Percentiles rank a stretch among this genome's conserved stretches.
Evolutionary conservation across 192 early-diverging fungal genomes (phyloP).

Genomic region (Rhizophagus clarus): DNA sequence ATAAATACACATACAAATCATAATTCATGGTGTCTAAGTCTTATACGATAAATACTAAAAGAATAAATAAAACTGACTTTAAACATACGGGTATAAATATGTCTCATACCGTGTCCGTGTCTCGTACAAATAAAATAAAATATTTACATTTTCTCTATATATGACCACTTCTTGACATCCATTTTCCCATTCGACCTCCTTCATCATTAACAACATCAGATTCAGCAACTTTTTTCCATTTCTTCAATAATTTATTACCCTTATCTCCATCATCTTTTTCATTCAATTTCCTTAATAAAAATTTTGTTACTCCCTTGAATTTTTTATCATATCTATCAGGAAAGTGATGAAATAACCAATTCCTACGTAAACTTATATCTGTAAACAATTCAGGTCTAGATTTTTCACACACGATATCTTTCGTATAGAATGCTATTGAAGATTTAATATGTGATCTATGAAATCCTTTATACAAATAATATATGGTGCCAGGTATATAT

Average conservation of each 20-base stretch:
- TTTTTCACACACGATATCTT: slow-evolving; percentile 44
- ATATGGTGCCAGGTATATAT: slow-evolving; percentile 39
- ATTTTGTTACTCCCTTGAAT: slow-evolving; percentile 35
- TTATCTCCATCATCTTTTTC: background rate
- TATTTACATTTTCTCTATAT: background rate
- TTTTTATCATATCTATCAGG: slow-evolving; percentile 47
- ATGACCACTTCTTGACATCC: slow-evolving; percentile 16
- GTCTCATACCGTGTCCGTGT: too few relatives aligned
- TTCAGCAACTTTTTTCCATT: slow-evolving; percentile 6
- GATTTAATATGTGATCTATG: slow-evolving; percentile 35
- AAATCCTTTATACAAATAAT: slow-evolving; percentile 42
- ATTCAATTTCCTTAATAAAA: background rate
- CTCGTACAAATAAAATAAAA: too few relatives aligned
- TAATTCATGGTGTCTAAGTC: too few relatives aligned
- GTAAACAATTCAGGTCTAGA: slow-evolving; percentile 41
- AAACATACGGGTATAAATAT: too few relatives aligned
- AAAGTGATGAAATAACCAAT: slow-evolving; percentile 50
- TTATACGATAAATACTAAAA: too few relatives aligned
- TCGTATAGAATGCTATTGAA: slow-evolving; percentile 39
- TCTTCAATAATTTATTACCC: background rate
- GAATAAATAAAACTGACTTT: too few relatives aligned
- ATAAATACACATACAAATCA: too few relatives aligned
- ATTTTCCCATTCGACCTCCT: slow-evolving; percentile 10
- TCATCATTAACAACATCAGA: background rate
- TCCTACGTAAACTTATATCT: slow-evolving; percentile 38